Conservation (phyloP, 345 rosid genomes). For the Microcos paniculata region DNA sequence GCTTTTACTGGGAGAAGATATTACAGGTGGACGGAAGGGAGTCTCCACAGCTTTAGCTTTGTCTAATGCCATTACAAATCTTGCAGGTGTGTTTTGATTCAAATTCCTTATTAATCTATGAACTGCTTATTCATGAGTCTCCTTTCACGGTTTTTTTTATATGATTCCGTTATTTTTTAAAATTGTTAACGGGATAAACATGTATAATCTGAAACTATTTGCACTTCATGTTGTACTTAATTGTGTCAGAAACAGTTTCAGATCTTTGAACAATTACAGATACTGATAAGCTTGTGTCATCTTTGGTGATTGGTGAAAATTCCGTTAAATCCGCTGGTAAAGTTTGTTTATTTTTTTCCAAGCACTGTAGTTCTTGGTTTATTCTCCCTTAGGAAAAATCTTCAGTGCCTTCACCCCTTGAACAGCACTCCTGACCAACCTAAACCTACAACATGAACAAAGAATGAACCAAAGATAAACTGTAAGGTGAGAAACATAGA, state of each 20-base stretch:
- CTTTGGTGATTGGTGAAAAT: too few species aligned
- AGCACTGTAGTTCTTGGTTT: too few species aligned
- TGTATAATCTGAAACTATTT: not conserved
- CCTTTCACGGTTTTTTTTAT: not conserved
- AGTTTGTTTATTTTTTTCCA: too few species aligned
- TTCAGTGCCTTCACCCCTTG: too few species aligned
- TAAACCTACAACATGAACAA: too few species aligned
- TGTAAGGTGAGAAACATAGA: too few species aligned
- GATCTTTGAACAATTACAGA: too few species aligned
- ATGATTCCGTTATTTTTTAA: not conserved
- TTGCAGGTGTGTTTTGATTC: constrained; percentile 59
- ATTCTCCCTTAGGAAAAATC: too few species aligned
- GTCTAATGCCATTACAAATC: constrained; percentile 84
- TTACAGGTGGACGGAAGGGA: constrained; percentile 77
- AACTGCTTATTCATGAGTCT: constrained; percentile 16
- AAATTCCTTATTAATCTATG: constrained; percentile 4
- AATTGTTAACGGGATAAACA: not conserved
- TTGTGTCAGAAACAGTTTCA: not conserved
- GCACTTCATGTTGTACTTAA: not conserved
- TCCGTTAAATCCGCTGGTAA: too few species aligned
- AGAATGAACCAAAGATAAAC: too few species aligned
- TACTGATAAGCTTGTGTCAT: too few species aligned
- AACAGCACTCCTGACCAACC: too few species aligned
- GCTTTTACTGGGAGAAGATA: constrained; percentile 82
- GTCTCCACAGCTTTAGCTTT: constrained; percentile 71